Evolutionary conservation across 495 filamentous ascomycete genomes (phyloP).

Genomic region (Penicillium verhagenii): DNA sequence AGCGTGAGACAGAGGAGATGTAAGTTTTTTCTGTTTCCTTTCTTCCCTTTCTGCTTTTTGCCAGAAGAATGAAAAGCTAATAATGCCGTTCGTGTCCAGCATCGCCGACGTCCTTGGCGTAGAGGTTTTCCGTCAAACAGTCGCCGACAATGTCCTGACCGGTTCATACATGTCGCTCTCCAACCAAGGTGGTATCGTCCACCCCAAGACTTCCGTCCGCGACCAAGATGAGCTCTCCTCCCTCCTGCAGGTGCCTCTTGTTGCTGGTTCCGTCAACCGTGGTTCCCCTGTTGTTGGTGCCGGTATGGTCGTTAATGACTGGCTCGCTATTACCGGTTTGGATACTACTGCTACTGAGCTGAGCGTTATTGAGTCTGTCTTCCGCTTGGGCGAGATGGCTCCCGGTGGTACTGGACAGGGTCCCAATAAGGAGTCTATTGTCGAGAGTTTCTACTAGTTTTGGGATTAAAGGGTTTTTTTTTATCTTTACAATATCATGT

Average conservation of each 20-base stretch:
- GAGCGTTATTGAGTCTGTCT: constrained; percentile 93
- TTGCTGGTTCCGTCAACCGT: constrained; percentile 90
- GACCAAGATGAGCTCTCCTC: constrained; percentile 97
- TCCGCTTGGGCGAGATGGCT: constrained; percentile 77
- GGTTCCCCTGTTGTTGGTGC: constrained; percentile 93
- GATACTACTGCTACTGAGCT: constrained; percentile 97
- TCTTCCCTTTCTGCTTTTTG: no score
- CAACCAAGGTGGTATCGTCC: constrained; percentile 95
- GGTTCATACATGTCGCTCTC: constrained; percentile 94
- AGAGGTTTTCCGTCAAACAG: constrained; percentile 96
- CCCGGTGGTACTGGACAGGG: constrained; percentile 56
- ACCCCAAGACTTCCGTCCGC: constrained; percentile 93
- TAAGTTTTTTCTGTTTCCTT: constrained; percentile 26
- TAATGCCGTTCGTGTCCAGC: constrained; percentile 26
- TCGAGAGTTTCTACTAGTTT: constrained; percentile 91
- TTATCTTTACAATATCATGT: background rate
- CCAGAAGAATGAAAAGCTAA: no score
- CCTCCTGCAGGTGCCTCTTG: constrained; percentile 90
- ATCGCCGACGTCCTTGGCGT: constrained; percentile 96
- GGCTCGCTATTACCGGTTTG: constrained; percentile 94
- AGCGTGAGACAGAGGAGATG: constrained; percentile 94
- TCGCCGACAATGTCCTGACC: constrained; percentile 93
- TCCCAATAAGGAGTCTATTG: constrained; percentile 92
- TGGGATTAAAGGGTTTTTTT: no score
- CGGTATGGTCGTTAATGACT: constrained; percentile 99